These are phyloP conservation scores for Ceratocystis cubensis DNA, from an alignment of 2,329 filamentous ascomycete genomes.

Conservation along the genomic window DNA sequence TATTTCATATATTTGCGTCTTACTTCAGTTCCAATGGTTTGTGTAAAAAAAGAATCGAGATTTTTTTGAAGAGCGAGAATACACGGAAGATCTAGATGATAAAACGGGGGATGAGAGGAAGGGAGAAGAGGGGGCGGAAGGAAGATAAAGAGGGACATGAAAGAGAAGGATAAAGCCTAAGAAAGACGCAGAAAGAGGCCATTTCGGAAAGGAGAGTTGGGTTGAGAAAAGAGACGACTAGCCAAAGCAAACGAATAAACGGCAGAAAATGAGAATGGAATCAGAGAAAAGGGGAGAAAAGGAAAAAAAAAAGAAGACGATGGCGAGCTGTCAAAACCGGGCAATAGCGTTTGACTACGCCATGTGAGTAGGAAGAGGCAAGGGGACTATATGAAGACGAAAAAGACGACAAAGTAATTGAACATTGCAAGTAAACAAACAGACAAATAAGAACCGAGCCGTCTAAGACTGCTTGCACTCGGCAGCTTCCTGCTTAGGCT, in stretches of 20 bases:
- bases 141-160: neutral
- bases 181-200: neutral
- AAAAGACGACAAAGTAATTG: conserved; percentile 15
- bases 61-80: conserved; percentile 9
- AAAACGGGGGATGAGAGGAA: neutral
- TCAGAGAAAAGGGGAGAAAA: neutral
- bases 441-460: conserved; percentile 2
- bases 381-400: conserved; percentile 1
- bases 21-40: neutral
- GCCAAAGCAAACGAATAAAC: neutral
- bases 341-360: neutral
- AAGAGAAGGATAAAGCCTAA: neutral
- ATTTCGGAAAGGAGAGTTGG: conserved; percentile 5
- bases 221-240: neutral
- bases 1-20: neutral
- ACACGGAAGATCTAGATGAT: conserved; percentile 10
- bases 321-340: conserved; percentile 7
- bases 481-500: conserved; percentile 86
- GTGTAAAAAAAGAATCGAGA: neutral
- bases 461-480: conserved; percentile 91
- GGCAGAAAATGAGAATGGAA: neutral
- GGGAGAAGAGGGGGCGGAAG: neutral
- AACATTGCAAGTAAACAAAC: neutral
- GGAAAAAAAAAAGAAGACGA: neutral
- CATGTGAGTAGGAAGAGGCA: neutral